A percentile compares a stretch with the other conserved stretches of the same genome.
Conservation (phyloP, 2,329 filamentous ascomycete species). For the Trichoderma hamatum region DNA sequence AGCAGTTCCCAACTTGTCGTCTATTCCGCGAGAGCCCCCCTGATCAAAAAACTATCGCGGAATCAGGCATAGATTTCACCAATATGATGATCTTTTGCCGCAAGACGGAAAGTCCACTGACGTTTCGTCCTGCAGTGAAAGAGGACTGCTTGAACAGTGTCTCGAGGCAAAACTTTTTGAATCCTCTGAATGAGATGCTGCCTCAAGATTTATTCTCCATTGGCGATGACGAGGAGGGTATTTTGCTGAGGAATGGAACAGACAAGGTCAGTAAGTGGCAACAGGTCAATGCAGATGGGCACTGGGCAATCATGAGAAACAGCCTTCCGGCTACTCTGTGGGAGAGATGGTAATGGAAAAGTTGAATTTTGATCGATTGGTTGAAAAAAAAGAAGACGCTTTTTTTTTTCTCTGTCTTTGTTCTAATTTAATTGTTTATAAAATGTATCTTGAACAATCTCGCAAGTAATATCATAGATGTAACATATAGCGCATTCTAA, state of each 20-base stretch:
- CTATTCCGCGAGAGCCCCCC: slow-evolving; percentile 79
- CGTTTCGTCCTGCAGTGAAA: slow-evolving; percentile 66
- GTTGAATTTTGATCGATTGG: not conserved
- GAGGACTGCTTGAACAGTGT: slow-evolving; percentile 74
- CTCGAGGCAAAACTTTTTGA: slow-evolving; percentile 69
- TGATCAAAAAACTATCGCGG: slow-evolving; percentile 51
- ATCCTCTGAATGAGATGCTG: slow-evolving; percentile 72
- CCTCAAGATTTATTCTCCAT: slow-evolving; percentile 47
- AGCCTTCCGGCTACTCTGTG: slow-evolving; percentile 79
- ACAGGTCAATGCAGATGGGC: slow-evolving; percentile 73
- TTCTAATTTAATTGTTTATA: not conserved
- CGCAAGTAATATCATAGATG: not conserved
- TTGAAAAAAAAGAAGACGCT: not conserved
- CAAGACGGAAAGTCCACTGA: slow-evolving; percentile 58
- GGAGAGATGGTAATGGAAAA: slow-evolving; percentile 72
- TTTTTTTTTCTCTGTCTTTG: not conserved
- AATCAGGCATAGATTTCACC: slow-evolving; percentile 71
- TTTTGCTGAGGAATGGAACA: slow-evolving; percentile 67
- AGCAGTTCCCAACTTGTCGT: slow-evolving; percentile 86
- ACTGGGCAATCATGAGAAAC: slow-evolving; percentile 90
- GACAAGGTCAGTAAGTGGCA: slow-evolving; percentile 71
- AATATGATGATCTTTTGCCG: slow-evolving; percentile 97
- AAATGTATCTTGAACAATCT: not conserved
- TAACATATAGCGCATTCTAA: slow-evolving; percentile 5
- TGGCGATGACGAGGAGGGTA: slow-evolving; percentile 49